Conservation (phyloP, 495 filamentous ascomycete species). For the Annulohypoxylon moriforme region DNA sequence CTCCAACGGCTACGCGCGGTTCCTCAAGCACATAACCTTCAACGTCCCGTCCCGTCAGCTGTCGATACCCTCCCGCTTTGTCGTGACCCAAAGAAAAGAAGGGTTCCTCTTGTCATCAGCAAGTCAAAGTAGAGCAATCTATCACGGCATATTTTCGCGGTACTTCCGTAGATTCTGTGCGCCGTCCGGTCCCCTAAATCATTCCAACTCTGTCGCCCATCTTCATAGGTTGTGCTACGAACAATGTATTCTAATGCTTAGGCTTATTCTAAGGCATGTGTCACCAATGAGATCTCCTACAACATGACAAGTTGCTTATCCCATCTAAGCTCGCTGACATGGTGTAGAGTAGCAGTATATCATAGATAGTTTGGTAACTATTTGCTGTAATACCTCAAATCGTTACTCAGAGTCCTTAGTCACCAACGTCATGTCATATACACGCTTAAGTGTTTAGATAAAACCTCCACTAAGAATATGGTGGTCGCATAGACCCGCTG, state of each 20-base stretch:
- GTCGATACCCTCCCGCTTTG: slow-evolving; percentile 32
- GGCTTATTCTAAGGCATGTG: slow-evolving; percentile 9
- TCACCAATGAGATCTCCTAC: slow-evolving; percentile 24
- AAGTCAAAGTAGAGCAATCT: slow-evolving; percentile 13
- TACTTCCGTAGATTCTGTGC: slow-evolving; percentile 7
- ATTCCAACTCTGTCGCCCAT: not conserved
- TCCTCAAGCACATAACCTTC: slow-evolving; percentile 21
- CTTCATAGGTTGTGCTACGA: not conserved
- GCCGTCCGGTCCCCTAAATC: not conserved
- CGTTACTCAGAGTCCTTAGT: not conserved
- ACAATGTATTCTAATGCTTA: slow-evolving; percentile 2
- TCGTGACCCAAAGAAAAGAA: slow-evolving; percentile 13
- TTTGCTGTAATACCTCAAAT: not conserved
- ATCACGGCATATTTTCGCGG: slow-evolving; percentile 17
- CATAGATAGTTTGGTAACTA: not conserved
- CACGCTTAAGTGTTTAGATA: not conserved
- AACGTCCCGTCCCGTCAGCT: slow-evolving; percentile 32
- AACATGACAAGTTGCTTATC: slow-evolving; percentile 19
- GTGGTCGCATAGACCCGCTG: not conserved
- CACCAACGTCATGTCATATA: not conserved
- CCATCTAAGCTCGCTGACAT: slow-evolving; percentile 4
- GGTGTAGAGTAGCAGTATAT: not conserved
- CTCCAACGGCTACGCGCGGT: slow-evolving; percentile 10
- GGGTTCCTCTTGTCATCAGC: slow-evolving; percentile 1
- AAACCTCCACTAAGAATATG: not conserved